Evolutionary conservation across 164 flowering plant species (phyloP), one percentile per base, ranked within the genome.

Genomic region (Vitis amurensis): DNA sequence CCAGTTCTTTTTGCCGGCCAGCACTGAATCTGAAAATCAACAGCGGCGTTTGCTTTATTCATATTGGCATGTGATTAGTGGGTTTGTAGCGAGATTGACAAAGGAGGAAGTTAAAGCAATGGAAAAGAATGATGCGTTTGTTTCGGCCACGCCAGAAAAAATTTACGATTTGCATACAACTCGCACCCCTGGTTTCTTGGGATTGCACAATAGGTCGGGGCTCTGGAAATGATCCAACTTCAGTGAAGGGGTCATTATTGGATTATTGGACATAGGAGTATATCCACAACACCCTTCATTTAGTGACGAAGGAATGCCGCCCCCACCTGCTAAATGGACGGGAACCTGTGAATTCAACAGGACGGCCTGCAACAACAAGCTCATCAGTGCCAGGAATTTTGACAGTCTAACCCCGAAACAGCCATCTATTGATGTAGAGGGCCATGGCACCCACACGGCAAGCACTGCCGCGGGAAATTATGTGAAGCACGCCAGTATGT

Each of bases 361-460:
- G 8, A 66, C 59, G 1, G 16, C 0, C 5, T 73, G 79, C 49
- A 77, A 72, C 27, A 72, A 73, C 14, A 77, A 76, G 63, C 73
- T 76, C 47, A 76, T 57, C 58, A 69, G 74, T 2, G 75, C 72
- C 5, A 50, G 65, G 47, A 62, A 23, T 9, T 76, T 71, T 11
- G 64, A 37, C 6, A 37, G 44, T 37, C 44, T 3, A 2, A 37
- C 6, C 44, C 44, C 7, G 44, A 37, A 37, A 3, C 3, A 64
- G 13, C 74, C 79, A 8, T 73, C 66, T 3, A 0, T 12, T 50
- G 78, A 71, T n/a, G 62, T 56, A 0, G 61, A 50, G 2, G 75
- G 81, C 1, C 78, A 78, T 53, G 81, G 79, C 8, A 81, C 77
- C 2, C 81, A 81, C 69, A 73, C 81, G 2, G 58, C 81, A 4